Evolutionary conservation across 2,329 filamentous ascomycete genomes (phyloP).

Genomic region (Aspergillus melleus): DNA sequence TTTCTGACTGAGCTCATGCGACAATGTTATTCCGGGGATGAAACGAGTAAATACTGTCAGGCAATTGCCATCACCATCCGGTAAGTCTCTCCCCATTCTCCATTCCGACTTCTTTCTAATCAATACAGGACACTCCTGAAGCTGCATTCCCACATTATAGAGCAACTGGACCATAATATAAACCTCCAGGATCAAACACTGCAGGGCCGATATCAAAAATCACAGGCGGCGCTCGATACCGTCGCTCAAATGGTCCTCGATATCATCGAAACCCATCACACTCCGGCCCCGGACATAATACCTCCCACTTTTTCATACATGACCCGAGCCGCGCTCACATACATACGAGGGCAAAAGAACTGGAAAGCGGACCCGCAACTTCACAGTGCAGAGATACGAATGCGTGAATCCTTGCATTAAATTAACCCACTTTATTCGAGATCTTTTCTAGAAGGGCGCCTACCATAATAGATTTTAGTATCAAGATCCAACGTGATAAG

Average conservation of each 20-base stretch:
- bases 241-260: not conserved
- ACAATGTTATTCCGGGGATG: not conserved
- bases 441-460: not conserved
- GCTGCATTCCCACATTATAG: not conserved
- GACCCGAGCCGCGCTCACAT: not conserved
- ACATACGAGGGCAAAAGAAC: not conserved
- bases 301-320: not conserved
- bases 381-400: not conserved
- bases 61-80: not conserved
- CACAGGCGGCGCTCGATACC: not conserved
- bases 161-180: not conserved
- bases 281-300: not conserved
- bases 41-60: not conserved
- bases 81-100: not conserved
- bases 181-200: not conserved
- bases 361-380: not conserved
- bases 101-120: not conserved
- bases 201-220: not conserved
- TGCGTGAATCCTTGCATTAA: not conserved
- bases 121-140: not conserved
- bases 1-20: not conserved
- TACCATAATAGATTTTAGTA: too few relatives aligned
- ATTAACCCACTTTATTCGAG: not conserved
- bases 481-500: too few relatives aligned
- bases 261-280: not conserved